Evolutionary conservation across 2,329 filamentous ascomycete genomes (phyloP).

Genomic region (Talaromyces sp.): DNA sequence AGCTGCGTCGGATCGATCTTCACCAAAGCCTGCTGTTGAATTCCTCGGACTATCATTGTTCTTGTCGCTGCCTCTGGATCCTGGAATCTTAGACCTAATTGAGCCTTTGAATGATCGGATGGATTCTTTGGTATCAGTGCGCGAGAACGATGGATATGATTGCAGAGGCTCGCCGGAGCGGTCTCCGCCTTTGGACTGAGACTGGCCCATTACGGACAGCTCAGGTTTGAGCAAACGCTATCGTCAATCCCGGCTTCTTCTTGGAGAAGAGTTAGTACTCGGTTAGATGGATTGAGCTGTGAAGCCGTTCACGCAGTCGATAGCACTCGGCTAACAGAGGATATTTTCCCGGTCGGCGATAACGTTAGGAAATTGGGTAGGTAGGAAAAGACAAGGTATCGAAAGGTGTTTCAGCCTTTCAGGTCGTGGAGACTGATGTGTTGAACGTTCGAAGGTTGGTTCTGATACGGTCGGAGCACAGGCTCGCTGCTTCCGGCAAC

Average conservation of each 20-base stretch:
- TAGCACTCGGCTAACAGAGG: constrained; percentile 15
- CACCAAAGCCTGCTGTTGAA: constrained; percentile 61
- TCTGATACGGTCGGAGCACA: constrained; percentile 10
- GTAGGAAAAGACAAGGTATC: constrained; percentile 23
- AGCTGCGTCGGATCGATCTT: constrained; percentile 66
- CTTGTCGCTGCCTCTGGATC: constrained; percentile 35
- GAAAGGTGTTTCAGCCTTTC: background rate
- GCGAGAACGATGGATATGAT: constrained; percentile 87
- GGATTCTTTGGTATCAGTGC: constrained; percentile 90
- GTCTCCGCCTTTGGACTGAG: constrained; percentile 50
- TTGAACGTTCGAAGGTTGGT: background rate
- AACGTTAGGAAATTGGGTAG: constrained; percentile 28
- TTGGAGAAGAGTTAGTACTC: background rate
- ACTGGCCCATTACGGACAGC: constrained; percentile 48
- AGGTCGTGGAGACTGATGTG: background rate
- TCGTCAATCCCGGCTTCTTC: constrained; percentile 8
- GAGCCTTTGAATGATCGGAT: constrained; percentile 77
- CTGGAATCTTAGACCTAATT: constrained; percentile 85
- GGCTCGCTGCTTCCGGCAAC: constrained; percentile 14
- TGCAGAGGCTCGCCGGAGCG: constrained; percentile 64
- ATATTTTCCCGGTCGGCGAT: constrained; percentile 24
- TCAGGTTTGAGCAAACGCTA: constrained; percentile 29
- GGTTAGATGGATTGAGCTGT: constrained; percentile 12
- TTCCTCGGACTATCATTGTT: constrained; percentile 73
- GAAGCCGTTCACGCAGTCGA: constrained; percentile 24